Base-by-base conservation (phyloP, 305 asterid species). In the Nicotiana rustica region DNA sequence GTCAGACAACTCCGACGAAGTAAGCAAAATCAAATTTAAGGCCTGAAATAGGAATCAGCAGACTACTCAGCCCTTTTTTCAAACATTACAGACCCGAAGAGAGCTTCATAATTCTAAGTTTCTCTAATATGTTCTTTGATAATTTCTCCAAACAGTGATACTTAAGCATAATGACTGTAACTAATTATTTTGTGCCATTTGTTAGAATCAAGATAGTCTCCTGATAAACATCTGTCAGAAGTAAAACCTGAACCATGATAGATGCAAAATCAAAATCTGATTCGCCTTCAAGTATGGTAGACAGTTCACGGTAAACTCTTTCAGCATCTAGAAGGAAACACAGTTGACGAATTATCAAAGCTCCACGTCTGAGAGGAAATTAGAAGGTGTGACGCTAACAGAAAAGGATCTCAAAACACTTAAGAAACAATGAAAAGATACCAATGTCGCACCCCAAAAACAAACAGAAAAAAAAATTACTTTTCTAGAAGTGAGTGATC, bases 281-380 rank as follows among this genome's bases (percentile, higher is more conserved):
- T 88, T 97, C 99, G 84, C 86, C 94, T 89, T 92, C 93, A 70
- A 97, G 99, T 86, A 93, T 97, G 65, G 89, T 83, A 77, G 99
- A 97, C 83, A 95, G 91, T 89, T 97, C 94, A 86, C 98, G 92
- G 79, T 94, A 97, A 83, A 97, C 97, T 80, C 94, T 89, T 87
- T 97, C 99, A 82, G 97, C 97, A 59, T 95, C 97, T 84, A 97
- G 88, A 81, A 94, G 99, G 78, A 97, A 97, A 89, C 98, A 97
- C 47, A 97, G 88, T 79, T 97, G 92, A 68, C 98, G 97, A 80
- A 97, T 86, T 76, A 95, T 95, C 92, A 97, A 89, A 89, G 99
- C 95, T 85, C 99, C 99, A 65, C 99, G 97, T 87, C 99, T 97
- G 93, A 88, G 83, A 55, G 60, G 67, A 56, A 36, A 57, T 36